Percentiles rank a stretch among this genome's conserved stretches.
These are phyloP conservation scores for Cucurbita ficifolia DNA, from an alignment of 306 rosid species.

Conservation along the genomic window DNA sequence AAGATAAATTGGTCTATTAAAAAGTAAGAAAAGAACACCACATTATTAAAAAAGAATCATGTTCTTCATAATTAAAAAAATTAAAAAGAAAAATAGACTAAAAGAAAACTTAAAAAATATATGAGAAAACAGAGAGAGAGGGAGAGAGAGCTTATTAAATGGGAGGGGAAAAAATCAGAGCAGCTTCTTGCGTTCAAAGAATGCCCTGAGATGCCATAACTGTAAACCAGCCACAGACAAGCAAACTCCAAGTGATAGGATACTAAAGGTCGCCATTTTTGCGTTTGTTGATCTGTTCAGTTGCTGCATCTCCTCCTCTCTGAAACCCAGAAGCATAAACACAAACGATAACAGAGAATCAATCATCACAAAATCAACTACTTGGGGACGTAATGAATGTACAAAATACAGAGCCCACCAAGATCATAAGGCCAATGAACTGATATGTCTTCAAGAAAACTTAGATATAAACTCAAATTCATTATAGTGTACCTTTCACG, in stretches of 20 bases:
- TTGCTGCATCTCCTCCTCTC: conserved; percentile 91
- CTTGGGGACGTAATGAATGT: background rate
- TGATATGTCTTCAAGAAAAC: too few species aligned
- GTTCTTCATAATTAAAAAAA: background rate
- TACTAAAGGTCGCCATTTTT: conserved; percentile 66
- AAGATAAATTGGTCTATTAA: background rate
- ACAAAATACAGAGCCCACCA: background rate
- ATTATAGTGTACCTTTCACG: conserved; percentile 57
- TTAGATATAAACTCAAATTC: background rate
- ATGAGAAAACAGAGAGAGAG: background rate
- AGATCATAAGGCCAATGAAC: background rate
- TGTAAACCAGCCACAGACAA: conserved; percentile 81
- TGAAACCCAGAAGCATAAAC: conserved; percentile 8
- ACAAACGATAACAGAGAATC: background rate
- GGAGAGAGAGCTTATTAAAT: background rate
- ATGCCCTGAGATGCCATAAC: conserved; percentile 84
- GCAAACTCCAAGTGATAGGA: conserved; percentile 64
- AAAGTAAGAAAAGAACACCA: background rate
- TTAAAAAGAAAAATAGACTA: background rate
- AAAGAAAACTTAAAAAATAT: background rate
- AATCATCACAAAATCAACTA: background rate
- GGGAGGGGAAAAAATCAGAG: conserved; percentile 22
- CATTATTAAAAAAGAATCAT: background rate
- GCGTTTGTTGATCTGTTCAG: conserved; percentile 55
- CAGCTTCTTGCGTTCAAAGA: conserved; percentile 87